These are phyloP conservation scores for Setaria italica DNA, from an alignment of 202 grass and related monocot genomes.

Conservation along the genomic window DNA sequence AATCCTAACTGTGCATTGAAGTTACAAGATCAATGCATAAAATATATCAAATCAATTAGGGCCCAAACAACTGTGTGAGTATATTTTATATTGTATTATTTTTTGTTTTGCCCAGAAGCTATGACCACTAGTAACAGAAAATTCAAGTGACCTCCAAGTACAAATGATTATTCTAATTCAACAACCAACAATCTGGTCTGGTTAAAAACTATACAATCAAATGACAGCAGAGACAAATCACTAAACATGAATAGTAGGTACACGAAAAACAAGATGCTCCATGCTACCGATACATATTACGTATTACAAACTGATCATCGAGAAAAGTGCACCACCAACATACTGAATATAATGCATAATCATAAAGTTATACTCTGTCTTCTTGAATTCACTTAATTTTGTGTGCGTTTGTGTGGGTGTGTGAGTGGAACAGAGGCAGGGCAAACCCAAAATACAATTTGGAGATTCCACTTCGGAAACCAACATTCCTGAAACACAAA, in stretches of 20 bases:
- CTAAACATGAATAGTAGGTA: conserved; percentile 2
- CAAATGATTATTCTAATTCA: conserved; percentile 3
- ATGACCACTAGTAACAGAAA: conserved; percentile 18
- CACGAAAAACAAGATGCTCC: not conserved
- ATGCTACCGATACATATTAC: not conserved
- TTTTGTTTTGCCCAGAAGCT: not conserved
- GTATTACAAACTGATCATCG: no score
- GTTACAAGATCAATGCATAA: conserved; percentile 18
- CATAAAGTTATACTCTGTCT: no score
- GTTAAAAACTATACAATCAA: conserved; percentile 12
- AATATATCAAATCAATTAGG: conserved; percentile 1
- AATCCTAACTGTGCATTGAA: not conserved
- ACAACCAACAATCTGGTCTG: conserved; percentile 15
- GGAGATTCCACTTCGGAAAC: conserved; percentile 12
- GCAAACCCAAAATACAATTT: not conserved
- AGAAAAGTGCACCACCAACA: no score
- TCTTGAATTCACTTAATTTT: no score
- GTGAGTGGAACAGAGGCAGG: not conserved
- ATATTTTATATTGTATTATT: not conserved
- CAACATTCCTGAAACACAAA: conserved; percentile 4
- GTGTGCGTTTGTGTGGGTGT: not conserved
- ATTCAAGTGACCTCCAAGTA: not conserved
- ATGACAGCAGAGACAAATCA: not conserved
- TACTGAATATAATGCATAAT: no score
- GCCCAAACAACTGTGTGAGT: not conserved